Base-by-base conservation (phyloP, 805 yeast species). In the Pichia scutulata region DNA sequence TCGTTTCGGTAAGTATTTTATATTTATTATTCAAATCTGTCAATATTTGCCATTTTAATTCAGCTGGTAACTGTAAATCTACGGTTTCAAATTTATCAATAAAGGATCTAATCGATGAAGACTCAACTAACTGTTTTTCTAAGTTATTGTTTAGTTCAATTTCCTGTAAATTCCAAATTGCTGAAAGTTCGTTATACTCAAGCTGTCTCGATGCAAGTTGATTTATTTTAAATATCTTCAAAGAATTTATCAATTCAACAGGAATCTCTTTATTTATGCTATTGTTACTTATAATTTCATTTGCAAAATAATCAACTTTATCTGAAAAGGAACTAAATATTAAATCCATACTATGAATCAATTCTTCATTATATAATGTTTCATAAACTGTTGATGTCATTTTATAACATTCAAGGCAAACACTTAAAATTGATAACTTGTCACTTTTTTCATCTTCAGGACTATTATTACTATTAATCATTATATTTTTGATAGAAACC, bases 71-170 rank as follows among this genome's bases (percentile, higher is more conserved):
- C 12, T 12, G 16, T 4, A 51, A 28, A 5, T 41, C 44, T 6
- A 49, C 36, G 1, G 46, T 9, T 10, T 54, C 59, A 37, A 49
- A 46, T 44, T 73, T 65, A 39, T 74, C 77, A 13, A 77, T 47
- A n/a, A 70, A 61, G 0, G 70, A 68, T 49, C 77, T 73, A 21
- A 74, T 59, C 47, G 71, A 72, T 28, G 75, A 77, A 1, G 74
- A 68, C 10, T 74, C 75, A 48, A 67, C 50, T 63, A 77, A 62
- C 42, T 64, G 62, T 44, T 69, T 66, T 44, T 74, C 78, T 0
- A 72, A 58, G 6, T 16, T 26, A 2, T 60, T 56, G 1, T 71
- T 68, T 4, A 69, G 51, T 1, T 45, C 47, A 1, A 52, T 28
- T 23, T 16, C 37, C n/a, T 49, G 52, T 0, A 55, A 42, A 9